phyloP scores from a whole-genome alignment of 768 basidiomycete genomes.

The Tulasnella sp. region DNA sequence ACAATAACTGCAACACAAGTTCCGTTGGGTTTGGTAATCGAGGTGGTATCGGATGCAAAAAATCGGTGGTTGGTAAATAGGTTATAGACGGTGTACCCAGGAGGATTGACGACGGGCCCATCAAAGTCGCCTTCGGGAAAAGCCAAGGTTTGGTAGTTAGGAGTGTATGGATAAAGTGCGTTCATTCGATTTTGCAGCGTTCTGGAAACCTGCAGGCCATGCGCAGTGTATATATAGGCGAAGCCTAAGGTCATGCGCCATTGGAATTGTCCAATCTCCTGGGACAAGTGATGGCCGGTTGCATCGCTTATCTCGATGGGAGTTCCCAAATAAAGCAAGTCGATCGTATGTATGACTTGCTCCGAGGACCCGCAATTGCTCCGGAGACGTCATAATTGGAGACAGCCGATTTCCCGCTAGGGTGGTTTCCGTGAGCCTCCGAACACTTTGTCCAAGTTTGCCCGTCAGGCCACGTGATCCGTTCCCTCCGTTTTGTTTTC shows the following conservation, averaged over 20 bases:
- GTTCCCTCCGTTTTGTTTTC: slow-evolving; percentile 18
- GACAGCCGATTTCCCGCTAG: not conserved
- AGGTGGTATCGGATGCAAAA: not conserved
- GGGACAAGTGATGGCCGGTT: slow-evolving; percentile 1
- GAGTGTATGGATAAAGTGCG: not conserved
- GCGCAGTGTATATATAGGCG: too few relatives aligned
- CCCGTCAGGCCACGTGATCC: not conserved
- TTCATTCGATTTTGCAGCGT: not conserved
- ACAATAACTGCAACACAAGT: too few relatives aligned
- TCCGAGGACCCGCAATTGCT: not conserved
- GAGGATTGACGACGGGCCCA: not conserved
- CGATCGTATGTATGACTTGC: not conserved
- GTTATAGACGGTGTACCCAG: not conserved
- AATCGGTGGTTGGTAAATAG: not conserved
- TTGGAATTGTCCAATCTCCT: too few relatives aligned
- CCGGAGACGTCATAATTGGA: not conserved
- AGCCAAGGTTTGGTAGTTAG: not conserved
- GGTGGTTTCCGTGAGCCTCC: not conserved
- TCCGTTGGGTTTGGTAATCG: not conserved
- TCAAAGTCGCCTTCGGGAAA: not conserved
- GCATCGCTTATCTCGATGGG: not conserved
- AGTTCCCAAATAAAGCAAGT: not conserved
- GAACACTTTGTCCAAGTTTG: not conserved
- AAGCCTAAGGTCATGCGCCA: too few relatives aligned
- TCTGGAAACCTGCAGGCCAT: too few relatives aligned